Percentiles rank a stretch among this genome's conserved stretches.
Evolutionary conservation across 257 asterid genomes (phyloP).

Genomic region (Anisodus tanguticus): DNA sequence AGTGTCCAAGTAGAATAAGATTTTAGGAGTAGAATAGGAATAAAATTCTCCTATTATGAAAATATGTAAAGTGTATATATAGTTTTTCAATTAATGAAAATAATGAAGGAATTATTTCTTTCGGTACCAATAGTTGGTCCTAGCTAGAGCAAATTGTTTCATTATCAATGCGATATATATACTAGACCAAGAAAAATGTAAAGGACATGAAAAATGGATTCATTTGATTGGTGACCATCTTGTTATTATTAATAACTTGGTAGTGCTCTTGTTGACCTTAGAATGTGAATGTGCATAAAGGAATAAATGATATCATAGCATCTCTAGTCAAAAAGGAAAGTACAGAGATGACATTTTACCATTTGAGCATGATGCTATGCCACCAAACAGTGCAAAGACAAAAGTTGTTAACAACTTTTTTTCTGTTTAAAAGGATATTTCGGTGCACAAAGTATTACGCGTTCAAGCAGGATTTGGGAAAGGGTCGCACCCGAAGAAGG

Average conservation of each 20-base stretch:
- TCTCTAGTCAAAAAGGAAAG: conserved; percentile 5
- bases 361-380: conserved; percentile 4
- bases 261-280: conserved; percentile 19
- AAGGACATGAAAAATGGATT: conserved; percentile 8
- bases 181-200: conserved; percentile 22
- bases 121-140: not conserved
- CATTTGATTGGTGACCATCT: not conserved
- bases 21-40: too few species aligned
- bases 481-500: not conserved
- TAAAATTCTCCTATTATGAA: too few species aligned
- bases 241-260: not conserved
- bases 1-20: too few species aligned
- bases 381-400: conserved; percentile 2
- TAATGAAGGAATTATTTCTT: too few species aligned
- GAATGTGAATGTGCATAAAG: not conserved
- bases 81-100: too few species aligned
- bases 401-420: not conserved
- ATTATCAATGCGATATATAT: conserved; percentile 4
- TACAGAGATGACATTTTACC: conserved; percentile 24
- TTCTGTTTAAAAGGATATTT: not conserved
- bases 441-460: not conserved
- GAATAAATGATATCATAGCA: conserved; percentile 12
- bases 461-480: not conserved
- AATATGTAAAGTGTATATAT: too few species aligned
- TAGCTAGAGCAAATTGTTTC: not conserved